phyloP scores from a whole-genome alignment of 179 eudicot species.

The Corrigiola litoralis region DNA sequence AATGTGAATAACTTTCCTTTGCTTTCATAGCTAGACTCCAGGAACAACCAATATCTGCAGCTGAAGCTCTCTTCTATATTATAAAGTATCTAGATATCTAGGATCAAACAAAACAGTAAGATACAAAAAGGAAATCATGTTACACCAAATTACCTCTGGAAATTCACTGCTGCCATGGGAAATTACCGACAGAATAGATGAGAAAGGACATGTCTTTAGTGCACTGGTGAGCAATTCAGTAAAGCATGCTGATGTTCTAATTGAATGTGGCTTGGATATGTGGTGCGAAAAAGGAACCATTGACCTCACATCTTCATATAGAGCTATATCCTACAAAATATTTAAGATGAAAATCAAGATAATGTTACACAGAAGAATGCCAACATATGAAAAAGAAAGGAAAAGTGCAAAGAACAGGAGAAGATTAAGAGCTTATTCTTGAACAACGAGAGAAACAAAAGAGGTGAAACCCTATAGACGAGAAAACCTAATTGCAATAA shows the following conservation, averaged over 20 bases:
- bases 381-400: background rate
- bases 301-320: conserved; percentile 11
- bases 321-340: conserved; percentile 1
- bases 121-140: background rate
- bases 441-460: no score
- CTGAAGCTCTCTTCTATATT: background rate
- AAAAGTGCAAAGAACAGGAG: no score
- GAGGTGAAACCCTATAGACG: no score
- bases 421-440: no score
- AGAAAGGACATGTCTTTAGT: conserved; percentile 10
- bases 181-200: conserved; percentile 7
- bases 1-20: no score
- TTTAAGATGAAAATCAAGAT: background rate
- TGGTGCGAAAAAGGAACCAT: conserved; percentile 1
- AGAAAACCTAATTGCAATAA: no score
- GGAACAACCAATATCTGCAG: background rate
- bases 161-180: conserved; percentile 21
- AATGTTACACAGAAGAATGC: no score
- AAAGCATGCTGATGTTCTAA: conserved; percentile 13
- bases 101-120: background rate
- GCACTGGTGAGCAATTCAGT: conserved; percentile 16
- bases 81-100: background rate
- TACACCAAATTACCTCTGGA: conserved; percentile 16
- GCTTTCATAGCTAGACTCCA: no score
- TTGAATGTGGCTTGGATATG: conserved; percentile 11